Percentiles rank a stretch among this genome's conserved stretches.
Conservation (phyloP, 495 filamentous ascomycete genomes). For the Pyrenopolyporus hunteri region DNA sequence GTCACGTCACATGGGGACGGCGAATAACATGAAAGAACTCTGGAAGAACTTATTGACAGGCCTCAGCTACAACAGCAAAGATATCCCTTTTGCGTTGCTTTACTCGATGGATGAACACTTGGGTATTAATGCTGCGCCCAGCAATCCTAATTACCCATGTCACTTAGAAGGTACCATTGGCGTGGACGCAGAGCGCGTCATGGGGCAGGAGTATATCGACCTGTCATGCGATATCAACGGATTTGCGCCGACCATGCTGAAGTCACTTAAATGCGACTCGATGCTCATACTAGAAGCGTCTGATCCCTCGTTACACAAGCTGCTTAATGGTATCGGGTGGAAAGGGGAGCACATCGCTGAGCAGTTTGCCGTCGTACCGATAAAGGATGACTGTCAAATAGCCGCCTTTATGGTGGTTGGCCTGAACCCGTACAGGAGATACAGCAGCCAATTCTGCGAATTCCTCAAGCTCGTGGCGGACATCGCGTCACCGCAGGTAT, state of each 20-base stretch:
- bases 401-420: slow-evolving; percentile 53
- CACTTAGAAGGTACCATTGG: slow-evolving; percentile 64
- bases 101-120: slow-evolving; percentile 58
- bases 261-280: slow-evolving; percentile 52
- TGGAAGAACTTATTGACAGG: slow-evolving; percentile 58
- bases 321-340: slow-evolving; percentile 48
- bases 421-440: slow-evolving; percentile 51
- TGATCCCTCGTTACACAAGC: slow-evolving; percentile 30
- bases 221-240: slow-evolving; percentile 60
- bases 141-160: slow-evolving; percentile 41
- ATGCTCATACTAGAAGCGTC: slow-evolving; percentile 18
- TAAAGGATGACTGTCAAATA: slow-evolving; percentile 45
- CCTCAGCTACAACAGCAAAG: slow-evolving; percentile 57
- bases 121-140: slow-evolving; percentile 4
- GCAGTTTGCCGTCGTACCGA: slow-evolving; percentile 43
- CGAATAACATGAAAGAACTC: slow-evolving; percentile 62
- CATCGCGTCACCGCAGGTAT: slow-evolving; percentile 21
- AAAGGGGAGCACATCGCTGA: slow-evolving; percentile 43
- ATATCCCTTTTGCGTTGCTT: slow-evolving; percentile 64
- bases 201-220: slow-evolving; percentile 59
- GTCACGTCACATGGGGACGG: slow-evolving; percentile 62
- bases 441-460: slow-evolving; percentile 45
- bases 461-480: slow-evolving; percentile 27
- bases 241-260: slow-evolving; percentile 63
- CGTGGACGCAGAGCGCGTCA: slow-evolving; percentile 60